Evolutionary conservation across 164 flowering plant genomes (phyloP).

Genomic region (Vitis labrusca): DNA sequence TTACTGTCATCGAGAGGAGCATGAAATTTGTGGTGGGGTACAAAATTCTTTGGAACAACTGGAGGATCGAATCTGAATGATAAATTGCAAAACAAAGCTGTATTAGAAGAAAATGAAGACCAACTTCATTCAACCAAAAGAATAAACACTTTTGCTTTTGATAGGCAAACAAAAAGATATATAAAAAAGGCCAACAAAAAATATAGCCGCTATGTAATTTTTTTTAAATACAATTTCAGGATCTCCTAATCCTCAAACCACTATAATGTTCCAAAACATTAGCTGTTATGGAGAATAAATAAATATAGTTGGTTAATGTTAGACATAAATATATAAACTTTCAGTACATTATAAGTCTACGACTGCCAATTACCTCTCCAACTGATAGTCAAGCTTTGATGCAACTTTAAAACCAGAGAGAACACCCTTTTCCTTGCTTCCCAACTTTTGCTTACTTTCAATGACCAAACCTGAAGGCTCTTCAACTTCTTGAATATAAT

Average conservation of each 20-base stretch:
- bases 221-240: too few species aligned
- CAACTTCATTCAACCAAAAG: too few species aligned
- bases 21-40: constrained; percentile 68
- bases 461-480: constrained; percentile 45
- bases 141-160: too few species aligned
- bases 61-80: constrained; percentile 83
- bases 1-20: constrained; percentile 49
- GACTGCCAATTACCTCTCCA: constrained; percentile 57
- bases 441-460: constrained; percentile 34
- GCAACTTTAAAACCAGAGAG: constrained; percentile 81
- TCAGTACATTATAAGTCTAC: background rate
- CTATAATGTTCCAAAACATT: too few species aligned
- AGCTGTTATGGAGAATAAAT: background rate
- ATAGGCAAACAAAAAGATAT: too few species aligned
- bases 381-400: constrained; percentile 56
- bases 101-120: background rate
- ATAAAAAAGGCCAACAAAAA: too few species aligned
- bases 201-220: background rate
- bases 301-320: background rate
- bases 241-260: too few species aligned
- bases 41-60: constrained; percentile 72
- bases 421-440: constrained; percentile 45
- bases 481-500: constrained; percentile 72
- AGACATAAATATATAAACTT: background rate
- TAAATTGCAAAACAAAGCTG: background rate